Evolutionary conservation across 2,329 filamentous ascomycete genomes (phyloP).

Genomic region (Trichoderma sp.): DNA sequence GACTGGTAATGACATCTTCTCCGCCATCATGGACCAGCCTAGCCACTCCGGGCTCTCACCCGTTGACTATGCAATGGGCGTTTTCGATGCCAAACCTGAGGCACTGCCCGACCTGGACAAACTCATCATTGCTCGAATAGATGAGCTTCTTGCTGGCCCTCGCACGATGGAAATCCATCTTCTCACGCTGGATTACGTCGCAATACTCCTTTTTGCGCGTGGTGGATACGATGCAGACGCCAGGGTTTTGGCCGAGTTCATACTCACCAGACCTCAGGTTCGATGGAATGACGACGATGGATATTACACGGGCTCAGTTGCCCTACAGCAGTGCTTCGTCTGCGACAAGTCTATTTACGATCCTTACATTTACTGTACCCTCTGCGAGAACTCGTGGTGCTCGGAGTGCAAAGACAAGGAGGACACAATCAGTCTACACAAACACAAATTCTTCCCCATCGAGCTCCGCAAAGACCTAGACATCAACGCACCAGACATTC

Average conservation of each 20-base stretch:
- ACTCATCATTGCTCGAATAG: not conserved
- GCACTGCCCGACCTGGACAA: conserved; percentile 2
- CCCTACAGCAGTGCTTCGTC: not conserved
- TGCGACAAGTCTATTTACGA: conserved; percentile 7
- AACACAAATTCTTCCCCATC: conserved; percentile 2
- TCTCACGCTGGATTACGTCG: not conserved
- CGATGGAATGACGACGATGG: conserved; percentile 5
- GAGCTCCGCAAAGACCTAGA: conserved; percentile 3
- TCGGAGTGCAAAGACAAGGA: not conserved
- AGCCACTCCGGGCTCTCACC: conserved; percentile 10
- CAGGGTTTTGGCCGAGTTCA: not conserved
- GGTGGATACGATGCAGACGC: not conserved
- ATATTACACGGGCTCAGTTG: not conserved
- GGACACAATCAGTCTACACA: conserved; percentile 1
- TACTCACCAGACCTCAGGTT: conserved; percentile 7
- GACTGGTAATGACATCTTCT: conserved; percentile 26
- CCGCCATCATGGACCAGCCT: conserved; percentile 19
- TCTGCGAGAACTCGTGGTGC: conserved; percentile 17
- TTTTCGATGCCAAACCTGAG: not conserved
- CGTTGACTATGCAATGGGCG: conserved; percentile 20
- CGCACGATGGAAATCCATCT: conserved; percentile 4
- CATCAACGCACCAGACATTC: conserved; percentile 14
- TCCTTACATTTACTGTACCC: conserved; percentile 7
- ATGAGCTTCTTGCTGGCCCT: conserved; percentile 8
- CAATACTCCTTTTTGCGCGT: not conserved